Evolutionary conservation across 2,329 filamentous ascomycete genomes (phyloP), one percentile per base, ranked within the genome.

Genomic region (Lasiodiplodia theobromae): DNA sequence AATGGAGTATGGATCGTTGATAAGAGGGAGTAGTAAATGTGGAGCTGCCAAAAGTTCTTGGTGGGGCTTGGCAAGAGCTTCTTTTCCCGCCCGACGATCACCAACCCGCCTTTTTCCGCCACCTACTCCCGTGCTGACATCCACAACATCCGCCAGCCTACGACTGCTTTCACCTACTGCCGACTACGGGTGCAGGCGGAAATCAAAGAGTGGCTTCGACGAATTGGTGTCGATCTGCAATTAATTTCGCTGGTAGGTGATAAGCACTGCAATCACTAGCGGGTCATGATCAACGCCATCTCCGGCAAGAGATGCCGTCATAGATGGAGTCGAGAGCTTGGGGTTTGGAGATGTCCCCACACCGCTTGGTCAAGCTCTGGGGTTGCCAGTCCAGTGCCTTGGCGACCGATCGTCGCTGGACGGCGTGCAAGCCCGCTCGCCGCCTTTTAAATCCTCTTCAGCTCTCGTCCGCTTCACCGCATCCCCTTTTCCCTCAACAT

Each of bases 41-140:
- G 58, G 58, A 34, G 40, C 38, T 5, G 12, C 2, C 47, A 47
- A 28, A 49, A 63, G 37, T 4, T 38, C 60, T 38, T 52, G 47
- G 44, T 38, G 60, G 60, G 60, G 60, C 60, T 64, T 64, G 60
- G 60, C 60, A 34, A 64, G 60, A 62, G 60, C 60, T 64, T 64
- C 60, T 52, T 47, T 38, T 64, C n/a, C 60, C 47, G 60, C 47
- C 18, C 44, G 47, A 18, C 60, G 44, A 64, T 64, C 60, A 38
- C 3, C 21, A 10, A 21, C 10, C 18, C 44, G 23, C 60, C 60
- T 62, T 62, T 49, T 40, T 28, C 37, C 56, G 56, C 56, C 21
- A 25, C 37, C 21, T 25, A 12, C n/a, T 25, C 14, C 23, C 38
- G 14, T 11, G 12, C 52, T 14, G 38, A 25, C 37, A 8, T 23